A percentile compares a stretch with the other conserved stretches of the same genome.
Conservation (phyloP, 2,329 filamentous ascomycete genomes). For the Colletotrichum sp. region DNA sequence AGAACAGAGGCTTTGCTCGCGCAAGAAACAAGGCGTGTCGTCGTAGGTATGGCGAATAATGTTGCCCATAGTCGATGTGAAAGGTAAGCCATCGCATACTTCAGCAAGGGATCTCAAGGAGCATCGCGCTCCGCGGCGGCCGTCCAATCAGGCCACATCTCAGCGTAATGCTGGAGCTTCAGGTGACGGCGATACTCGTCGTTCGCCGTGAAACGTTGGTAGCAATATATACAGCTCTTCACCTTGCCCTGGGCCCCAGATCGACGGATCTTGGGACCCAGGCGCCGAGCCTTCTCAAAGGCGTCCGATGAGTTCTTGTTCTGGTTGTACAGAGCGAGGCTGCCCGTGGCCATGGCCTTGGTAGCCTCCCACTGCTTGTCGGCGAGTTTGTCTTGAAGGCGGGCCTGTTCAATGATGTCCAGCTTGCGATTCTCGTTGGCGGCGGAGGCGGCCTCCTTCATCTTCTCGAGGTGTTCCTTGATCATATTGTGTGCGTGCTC, state of each 20-base stretch:
- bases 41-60: not conserved
- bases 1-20: not conserved
- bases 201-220: not conserved
- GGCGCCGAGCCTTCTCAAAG: not conserved
- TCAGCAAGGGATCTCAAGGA: not conserved
- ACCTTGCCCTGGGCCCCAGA: not conserved
- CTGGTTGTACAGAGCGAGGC: not conserved
- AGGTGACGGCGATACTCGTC: not conserved
- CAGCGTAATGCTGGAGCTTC: not conserved
- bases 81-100: not conserved
- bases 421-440: not conserved
- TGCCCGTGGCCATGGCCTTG: not conserved
- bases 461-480: not conserved
- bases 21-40: rapidly evolving
- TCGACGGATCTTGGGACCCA: not conserved
- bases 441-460: not conserved
- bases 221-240: not conserved
- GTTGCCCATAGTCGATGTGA: not conserved
- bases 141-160: not conserved
- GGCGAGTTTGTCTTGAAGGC: not conserved
- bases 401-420: not conserved
- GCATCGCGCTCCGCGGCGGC: not conserved
- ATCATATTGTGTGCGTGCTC: not conserved
- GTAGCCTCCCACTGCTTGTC: not conserved
- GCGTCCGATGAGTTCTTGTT: not conserved